Conservation (phyloP, 805 yeast genomes). For the Naumovozyma baii region DNA sequence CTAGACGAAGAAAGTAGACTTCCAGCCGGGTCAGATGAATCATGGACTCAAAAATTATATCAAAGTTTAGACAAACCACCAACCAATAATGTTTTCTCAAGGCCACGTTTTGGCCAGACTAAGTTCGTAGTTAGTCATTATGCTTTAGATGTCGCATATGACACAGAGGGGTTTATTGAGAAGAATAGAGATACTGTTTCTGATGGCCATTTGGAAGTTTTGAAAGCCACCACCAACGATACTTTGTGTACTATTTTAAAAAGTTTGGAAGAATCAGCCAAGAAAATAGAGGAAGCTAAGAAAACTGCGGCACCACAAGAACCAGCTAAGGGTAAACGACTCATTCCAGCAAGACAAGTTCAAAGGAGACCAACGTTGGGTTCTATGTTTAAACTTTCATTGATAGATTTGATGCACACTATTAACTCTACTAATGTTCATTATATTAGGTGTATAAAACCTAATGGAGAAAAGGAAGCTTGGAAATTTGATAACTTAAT, state of each 20-base stretch:
- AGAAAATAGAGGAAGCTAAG: slow-evolving; percentile 33
- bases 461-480: slow-evolving; percentile 86
- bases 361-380: slow-evolving; percentile 87
- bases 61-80: slow-evolving; percentile 75
- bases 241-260: slow-evolving; percentile 56
- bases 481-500: slow-evolving; percentile 93
- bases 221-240: slow-evolving; percentile 57
- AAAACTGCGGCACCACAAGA: slow-evolving; percentile 19
- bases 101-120: slow-evolving; percentile 88
- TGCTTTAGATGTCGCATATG: slow-evolving; percentile 89
- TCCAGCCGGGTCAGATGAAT: slow-evolving; percentile 87
- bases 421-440: slow-evolving; percentile 93
- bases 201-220: slow-evolving; percentile 84
- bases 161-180: slow-evolving; percentile 89
- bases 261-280: slow-evolving; percentile 51
- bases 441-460: slow-evolving; percentile 94
- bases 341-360: slow-evolving; percentile 36
- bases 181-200: slow-evolving; percentile 96
- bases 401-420: slow-evolving; percentile 86
- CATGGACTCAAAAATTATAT: slow-evolving; percentile 86
- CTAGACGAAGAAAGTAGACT: slow-evolving; percentile 92
- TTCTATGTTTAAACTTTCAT: slow-evolving; percentile 82
- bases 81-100: slow-evolving; percentile 66
- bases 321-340: slow-evolving; percentile 29
- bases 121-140: slow-evolving; percentile 87